Conservation (phyloP, 352 stramenopile species). For the Aphanomyces astaci region DNA sequence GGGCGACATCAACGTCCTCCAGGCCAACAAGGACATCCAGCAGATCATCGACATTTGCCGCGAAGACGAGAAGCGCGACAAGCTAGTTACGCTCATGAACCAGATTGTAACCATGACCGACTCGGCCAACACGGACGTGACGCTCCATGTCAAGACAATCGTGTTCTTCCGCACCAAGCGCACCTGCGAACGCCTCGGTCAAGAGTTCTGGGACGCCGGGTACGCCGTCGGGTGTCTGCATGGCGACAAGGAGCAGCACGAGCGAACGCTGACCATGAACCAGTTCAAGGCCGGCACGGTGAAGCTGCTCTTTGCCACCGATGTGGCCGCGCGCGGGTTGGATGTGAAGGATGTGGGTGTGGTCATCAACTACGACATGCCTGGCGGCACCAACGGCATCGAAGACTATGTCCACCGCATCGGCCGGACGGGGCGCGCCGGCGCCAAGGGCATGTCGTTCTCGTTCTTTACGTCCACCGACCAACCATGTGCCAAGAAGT, state of each 20-base stretch:
- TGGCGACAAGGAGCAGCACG: slow-evolving; percentile 90
- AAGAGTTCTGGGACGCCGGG: slow-evolving; percentile 76
- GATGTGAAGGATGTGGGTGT: slow-evolving; percentile 93
- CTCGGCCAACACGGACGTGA: slow-evolving; percentile 54
- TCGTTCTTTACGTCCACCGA: slow-evolving; percentile 99
- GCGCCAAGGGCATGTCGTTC: slow-evolving; percentile 88
- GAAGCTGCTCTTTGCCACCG: slow-evolving; percentile 90
- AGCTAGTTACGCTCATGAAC: slow-evolving; percentile 96
- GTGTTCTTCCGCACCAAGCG: slow-evolving; percentile 91
- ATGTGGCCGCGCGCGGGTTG: slow-evolving; percentile 91
- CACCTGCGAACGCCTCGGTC: slow-evolving; percentile 77
- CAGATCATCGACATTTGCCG: slow-evolving; percentile 76
- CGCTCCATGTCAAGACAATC: slow-evolving; percentile 90
- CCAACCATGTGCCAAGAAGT: slow-evolving; percentile 93
- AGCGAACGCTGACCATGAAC: slow-evolving; percentile 80
- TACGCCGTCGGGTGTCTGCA: slow-evolving; percentile 93
- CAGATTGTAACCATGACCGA: slow-evolving; percentile 63
- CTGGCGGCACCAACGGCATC: slow-evolving; percentile 71
- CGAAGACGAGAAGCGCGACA: slow-evolving; percentile 84
- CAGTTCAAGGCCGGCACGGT: slow-evolving; percentile 81
- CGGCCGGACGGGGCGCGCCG: slow-evolving; percentile 87
- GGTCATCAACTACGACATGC: slow-evolving; percentile 92
- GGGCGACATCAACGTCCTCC: slow-evolving; percentile 84
- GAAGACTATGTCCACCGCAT: slow-evolving; percentile 96
- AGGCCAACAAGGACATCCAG: slow-evolving; percentile 84